These are phyloP conservation scores for Picea abies DNA, from an alignment of 83 land plant species.

Conservation along the genomic window DNA sequence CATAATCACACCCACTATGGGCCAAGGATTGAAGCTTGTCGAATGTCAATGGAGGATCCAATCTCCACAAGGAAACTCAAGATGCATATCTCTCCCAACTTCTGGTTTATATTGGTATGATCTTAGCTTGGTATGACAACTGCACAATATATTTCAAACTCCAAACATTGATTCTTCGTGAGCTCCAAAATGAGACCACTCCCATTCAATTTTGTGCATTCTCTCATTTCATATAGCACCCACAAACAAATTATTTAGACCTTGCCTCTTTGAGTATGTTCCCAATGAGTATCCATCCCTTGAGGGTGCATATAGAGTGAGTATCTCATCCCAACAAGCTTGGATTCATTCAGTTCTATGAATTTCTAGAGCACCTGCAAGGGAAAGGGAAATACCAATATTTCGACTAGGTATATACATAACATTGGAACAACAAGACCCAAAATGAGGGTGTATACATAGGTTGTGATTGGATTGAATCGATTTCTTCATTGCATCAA, in stretches of 20 bases:
- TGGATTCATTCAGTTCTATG: not conserved
- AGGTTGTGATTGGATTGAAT: no score
- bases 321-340: not conserved
- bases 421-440: no score
- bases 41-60: no score
- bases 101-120: no score
- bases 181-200: not conserved
- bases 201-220: not conserved
- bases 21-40: no score
- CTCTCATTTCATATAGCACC: not conserved
- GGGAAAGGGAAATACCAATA: not conserved
- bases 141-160: no score
- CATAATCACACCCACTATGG: no score
- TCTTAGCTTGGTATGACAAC: no score
- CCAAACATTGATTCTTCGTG: not conserved
- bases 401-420: not conserved
- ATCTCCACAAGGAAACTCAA: no score
- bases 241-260: not conserved
- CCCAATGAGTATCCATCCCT: not conserved
- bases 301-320: not conserved
- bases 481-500: no score
- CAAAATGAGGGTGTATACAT: not conserved
- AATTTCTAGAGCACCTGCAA: not conserved
- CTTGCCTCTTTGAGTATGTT: not conserved
- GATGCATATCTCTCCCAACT: no score